Percentiles rank a stretch among this genome's conserved stretches.
Conservation (phyloP, 192 early-diverging fungal genomes). For the Dimargaris xerosporica region DNA sequence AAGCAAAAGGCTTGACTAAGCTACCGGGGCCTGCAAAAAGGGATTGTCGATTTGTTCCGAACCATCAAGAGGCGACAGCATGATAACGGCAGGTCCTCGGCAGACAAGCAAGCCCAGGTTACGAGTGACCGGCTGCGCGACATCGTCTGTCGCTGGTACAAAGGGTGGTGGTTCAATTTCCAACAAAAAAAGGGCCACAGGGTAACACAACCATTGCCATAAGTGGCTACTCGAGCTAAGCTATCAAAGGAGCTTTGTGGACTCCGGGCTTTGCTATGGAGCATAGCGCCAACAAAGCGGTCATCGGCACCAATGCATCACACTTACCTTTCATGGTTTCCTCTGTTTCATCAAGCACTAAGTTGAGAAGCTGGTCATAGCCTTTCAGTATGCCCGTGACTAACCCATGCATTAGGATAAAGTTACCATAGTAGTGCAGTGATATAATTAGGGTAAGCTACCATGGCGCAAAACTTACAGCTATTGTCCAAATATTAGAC, state of each 20-base stretch:
- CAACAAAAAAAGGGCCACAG: no score
- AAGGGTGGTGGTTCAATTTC: not conserved
- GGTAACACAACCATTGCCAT: no score
- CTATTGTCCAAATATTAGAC: not conserved
- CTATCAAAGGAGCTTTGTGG: no score
- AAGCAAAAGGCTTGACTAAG: no score
- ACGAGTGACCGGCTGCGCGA: slow-evolving; percentile 32
- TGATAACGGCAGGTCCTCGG: slow-evolving; percentile 76
- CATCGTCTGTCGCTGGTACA: slow-evolving; percentile 13
- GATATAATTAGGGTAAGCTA: not conserved
- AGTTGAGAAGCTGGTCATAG: slow-evolving; percentile 81
- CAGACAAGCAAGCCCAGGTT: slow-evolving; percentile 74
- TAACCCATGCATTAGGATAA: slow-evolving; percentile 16
- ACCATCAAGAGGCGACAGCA: slow-evolving; percentile 83
- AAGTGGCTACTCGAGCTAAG: no score
- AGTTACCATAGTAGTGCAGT: not conserved
- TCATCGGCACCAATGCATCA: not conserved
- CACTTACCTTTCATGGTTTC: slow-evolving; percentile 59
- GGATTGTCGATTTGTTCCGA: slow-evolving; percentile 85
- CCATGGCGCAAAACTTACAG: no score
- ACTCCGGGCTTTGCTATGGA: no score
- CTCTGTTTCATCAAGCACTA: slow-evolving; percentile 84
- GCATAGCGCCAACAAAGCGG: no score
- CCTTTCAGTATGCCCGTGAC: slow-evolving; percentile 85
- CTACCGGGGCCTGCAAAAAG: slow-evolving; percentile 16